Conservation (phyloP, 2,329 filamentous ascomycete genomes). For the Diaporthe vaccinii region DNA sequence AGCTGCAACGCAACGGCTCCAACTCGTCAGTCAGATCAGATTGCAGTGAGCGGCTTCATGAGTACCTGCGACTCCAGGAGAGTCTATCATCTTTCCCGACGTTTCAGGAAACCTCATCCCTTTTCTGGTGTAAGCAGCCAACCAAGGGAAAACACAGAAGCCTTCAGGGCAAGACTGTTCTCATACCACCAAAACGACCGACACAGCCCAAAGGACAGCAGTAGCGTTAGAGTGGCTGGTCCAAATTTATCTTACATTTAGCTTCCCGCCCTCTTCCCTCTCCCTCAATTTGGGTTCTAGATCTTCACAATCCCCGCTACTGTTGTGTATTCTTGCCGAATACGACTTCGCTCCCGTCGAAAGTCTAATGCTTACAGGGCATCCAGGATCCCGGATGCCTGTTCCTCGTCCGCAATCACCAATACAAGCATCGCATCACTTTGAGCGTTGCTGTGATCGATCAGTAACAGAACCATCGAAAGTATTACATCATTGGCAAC, state of each 20-base stretch:
- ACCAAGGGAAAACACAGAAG: constrained; percentile 5
- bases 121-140: neutral
- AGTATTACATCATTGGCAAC: neutral
- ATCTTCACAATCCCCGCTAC: neutral
- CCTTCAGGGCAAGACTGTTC: constrained; percentile 10
- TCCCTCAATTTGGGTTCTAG: neutral
- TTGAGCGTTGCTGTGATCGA: neutral
- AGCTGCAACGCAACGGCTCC: neutral
- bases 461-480: too few species aligned
- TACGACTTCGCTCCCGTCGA: constrained; percentile 11
- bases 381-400: neutral
- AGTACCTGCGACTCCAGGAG: neutral
- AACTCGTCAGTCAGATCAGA: neutral
- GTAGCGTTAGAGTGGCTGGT: neutral
- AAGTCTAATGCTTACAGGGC: neutral
- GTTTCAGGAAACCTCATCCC: neutral
- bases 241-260: neutral
- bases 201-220: neutral
- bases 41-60: constrained; percentile 19
- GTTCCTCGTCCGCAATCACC: neutral
- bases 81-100: constrained; percentile 9
- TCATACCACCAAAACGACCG: neutral
- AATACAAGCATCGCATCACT: neutral
- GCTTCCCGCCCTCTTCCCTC: neutral
- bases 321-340: neutral